These are phyloP conservation scores for Ceratobasidium sp. DNA, from an alignment of 1,284 basidiomycete genomes.

Conservation along the genomic window DNA sequence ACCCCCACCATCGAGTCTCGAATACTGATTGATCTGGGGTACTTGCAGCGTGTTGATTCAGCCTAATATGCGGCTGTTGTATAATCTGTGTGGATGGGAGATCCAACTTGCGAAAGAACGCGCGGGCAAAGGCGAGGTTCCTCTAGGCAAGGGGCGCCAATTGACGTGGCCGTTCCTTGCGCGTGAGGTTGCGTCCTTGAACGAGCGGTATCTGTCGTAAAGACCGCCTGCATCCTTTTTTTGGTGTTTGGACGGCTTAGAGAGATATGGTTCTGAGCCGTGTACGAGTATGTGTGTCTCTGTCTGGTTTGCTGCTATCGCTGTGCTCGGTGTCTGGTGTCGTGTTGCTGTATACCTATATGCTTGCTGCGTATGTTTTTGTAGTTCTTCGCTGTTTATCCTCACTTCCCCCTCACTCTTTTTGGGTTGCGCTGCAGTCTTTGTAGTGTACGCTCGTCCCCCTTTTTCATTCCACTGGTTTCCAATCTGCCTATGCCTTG, in stretches of 20 bases:
- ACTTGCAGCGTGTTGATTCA: constrained; percentile 72
- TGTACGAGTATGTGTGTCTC: constrained; percentile 17
- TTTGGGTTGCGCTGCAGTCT: background rate
- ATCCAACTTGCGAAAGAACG: constrained; percentile 81
- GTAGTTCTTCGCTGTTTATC: constrained; percentile 26
- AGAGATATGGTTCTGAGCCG: constrained; percentile 15
- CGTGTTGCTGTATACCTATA: constrained; percentile 37
- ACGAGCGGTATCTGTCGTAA: constrained; percentile 77
- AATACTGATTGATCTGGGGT: constrained; percentile 62
- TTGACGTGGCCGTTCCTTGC: constrained; percentile 84
- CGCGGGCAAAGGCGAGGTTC: constrained; percentile 63
- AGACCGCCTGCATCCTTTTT: background rate
- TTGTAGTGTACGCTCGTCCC: constrained; percentile 1
- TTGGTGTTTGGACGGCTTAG: constrained; percentile 16
- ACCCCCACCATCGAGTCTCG: constrained; percentile 56
- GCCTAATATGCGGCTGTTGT: constrained; percentile 92
- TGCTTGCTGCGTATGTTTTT: constrained; percentile 33
- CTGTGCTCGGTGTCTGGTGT: background rate
- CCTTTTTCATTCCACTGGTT: background rate
- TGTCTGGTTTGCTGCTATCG: constrained; percentile 12
- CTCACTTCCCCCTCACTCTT: constrained; percentile 30
- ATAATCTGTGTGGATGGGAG: constrained; percentile 95
- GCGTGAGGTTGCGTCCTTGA: constrained; percentile 81
- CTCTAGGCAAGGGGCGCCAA: constrained; percentile 54
- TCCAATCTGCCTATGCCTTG: constrained; percentile 18